A percentile compares a stretch with the other conserved stretches of the same genome.
Evolutionary conservation across 495 filamentous ascomycete species (phyloP).

Genomic region (Penicillium steckii): DNA sequence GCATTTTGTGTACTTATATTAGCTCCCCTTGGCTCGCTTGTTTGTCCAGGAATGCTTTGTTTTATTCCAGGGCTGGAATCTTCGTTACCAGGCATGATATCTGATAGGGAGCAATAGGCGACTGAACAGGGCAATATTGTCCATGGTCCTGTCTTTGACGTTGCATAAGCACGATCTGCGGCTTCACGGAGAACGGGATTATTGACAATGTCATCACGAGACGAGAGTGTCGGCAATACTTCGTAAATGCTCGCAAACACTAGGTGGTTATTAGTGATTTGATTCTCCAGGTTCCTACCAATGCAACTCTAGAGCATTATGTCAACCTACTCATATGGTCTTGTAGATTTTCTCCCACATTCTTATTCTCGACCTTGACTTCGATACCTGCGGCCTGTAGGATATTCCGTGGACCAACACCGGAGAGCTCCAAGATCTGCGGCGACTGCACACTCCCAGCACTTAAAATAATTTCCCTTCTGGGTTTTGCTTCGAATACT

Average conservation of each 20-base stretch:
- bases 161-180: constrained; percentile 32
- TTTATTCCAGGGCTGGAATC: background rate
- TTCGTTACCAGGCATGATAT: constrained; percentile 25
- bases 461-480: constrained; percentile 53
- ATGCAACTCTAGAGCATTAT: background rate
- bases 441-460: constrained; percentile 56
- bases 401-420: constrained; percentile 41
- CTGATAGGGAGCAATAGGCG: constrained; percentile 44
- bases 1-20: too few species aligned
- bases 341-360: constrained; percentile 57
- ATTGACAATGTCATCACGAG: constrained; percentile 40
- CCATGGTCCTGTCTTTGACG: constrained; percentile 31
- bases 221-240: constrained; percentile 36
- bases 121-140: constrained; percentile 41
- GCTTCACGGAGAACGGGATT: constrained; percentile 29
- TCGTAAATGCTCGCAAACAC: constrained; percentile 48
- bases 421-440: constrained; percentile 53
- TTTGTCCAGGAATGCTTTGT: background rate
- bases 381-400: constrained; percentile 43
- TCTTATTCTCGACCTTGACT: constrained; percentile 41
- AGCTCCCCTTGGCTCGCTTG: too few species aligned
- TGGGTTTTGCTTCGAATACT: constrained; percentile 39
- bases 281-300: too few species aligned
- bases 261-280: too few species aligned
- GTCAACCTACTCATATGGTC: constrained; percentile 47